Evolutionary conservation across 2,329 filamentous ascomycete species (phyloP).

Genomic region (Hypoxylon sp.): DNA sequence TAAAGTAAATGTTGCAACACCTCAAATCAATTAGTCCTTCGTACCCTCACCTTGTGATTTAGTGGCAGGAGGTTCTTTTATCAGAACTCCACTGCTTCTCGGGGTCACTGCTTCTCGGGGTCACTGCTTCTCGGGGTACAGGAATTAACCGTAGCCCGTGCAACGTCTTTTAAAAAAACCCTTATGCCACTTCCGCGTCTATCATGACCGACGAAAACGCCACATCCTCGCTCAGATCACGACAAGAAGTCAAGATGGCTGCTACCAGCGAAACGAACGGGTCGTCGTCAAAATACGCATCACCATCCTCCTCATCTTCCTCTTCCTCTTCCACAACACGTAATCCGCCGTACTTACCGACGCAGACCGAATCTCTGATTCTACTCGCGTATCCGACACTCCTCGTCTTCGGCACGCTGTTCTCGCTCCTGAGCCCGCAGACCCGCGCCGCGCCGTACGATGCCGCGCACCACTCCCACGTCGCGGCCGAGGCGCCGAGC

Average conservation of each 20-base stretch:
- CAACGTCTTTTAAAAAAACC: background rate
- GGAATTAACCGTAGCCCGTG: background rate
- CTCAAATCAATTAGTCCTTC: background rate
- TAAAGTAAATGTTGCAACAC: background rate
- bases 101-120: too few species aligned
- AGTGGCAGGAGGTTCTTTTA: background rate
- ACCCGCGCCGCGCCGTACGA: slow-evolving; percentile 77
- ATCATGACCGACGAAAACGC: slow-evolving; percentile 48
- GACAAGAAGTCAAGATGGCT: slow-evolving; percentile 49
- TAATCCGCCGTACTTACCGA: slow-evolving; percentile 76
- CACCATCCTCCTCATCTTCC: slow-evolving; percentile 34
- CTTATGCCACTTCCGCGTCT: slow-evolving; percentile 10
- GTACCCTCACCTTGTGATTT: background rate
- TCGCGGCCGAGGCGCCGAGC: slow-evolving; percentile 73
- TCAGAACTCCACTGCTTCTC: background rate
- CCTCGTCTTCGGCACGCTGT: slow-evolving; percentile 85
- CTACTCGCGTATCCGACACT: slow-evolving; percentile 82
- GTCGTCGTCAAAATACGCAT: slow-evolving; percentile 13
- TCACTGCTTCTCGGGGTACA: background rate
- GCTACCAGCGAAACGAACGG: slow-evolving; percentile 31
- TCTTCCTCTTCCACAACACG: slow-evolving; percentile 50
- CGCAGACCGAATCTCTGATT: slow-evolving; percentile 74
- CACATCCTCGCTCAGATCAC: slow-evolving; percentile 45
- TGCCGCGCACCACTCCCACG: slow-evolving; percentile 73
- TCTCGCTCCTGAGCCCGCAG: slow-evolving; percentile 81